phyloP scores from a whole-genome alignment of 257 asterid species.

The Solanum virginianum region DNA sequence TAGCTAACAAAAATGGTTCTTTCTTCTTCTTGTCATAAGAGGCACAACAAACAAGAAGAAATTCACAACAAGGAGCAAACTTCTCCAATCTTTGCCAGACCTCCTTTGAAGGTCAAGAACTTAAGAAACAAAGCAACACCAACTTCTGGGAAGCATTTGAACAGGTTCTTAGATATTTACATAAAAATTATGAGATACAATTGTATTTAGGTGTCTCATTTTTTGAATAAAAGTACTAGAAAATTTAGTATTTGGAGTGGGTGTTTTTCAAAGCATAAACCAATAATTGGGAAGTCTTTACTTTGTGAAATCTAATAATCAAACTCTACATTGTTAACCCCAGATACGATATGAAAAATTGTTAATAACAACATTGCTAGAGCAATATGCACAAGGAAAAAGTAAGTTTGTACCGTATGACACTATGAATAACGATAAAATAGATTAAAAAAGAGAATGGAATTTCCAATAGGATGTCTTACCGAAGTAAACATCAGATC shows the following conservation, averaged over 20 bases:
- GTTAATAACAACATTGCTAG: not conserved
- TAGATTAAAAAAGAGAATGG: not conserved
- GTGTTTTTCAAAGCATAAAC: not conserved
- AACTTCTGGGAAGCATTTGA: not conserved
- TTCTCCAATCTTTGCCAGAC: not conserved
- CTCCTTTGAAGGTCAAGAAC: not conserved
- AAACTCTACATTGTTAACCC: not conserved
- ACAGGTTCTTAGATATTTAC: not conserved
- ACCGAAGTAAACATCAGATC: no score
- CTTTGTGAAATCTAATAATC: not conserved
- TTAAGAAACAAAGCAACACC: not conserved
- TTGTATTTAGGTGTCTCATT: not conserved
- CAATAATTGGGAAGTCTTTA: not conserved
- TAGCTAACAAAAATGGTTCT: not conserved
- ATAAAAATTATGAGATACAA: not conserved
- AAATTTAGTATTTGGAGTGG: not conserved
- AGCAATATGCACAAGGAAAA: not conserved
- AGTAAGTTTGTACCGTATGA: not conserved
- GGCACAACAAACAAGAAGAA: not conserved
- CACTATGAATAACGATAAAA: not conserved
- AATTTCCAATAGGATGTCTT: no score
- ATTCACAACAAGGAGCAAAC: not conserved
- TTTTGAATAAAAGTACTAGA: not conserved
- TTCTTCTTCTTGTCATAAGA: not conserved
- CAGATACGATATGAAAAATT: not conserved